phyloP scores from a whole-genome alignment of 2,329 filamentous ascomycete species.

The Grosmannia huntii region DNA sequence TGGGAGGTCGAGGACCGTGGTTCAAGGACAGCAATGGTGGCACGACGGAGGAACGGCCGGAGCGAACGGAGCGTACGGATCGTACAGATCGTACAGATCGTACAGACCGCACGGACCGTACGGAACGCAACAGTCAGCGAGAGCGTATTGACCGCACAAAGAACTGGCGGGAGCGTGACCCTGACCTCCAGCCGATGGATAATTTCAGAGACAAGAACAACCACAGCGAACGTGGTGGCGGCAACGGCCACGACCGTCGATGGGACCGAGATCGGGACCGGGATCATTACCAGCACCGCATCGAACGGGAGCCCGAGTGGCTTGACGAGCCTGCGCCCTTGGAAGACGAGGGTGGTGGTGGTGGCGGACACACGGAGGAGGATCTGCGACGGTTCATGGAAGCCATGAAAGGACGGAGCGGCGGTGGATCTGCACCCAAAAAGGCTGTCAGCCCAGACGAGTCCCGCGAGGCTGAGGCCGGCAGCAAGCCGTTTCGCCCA shows the following conservation, averaged over 20 bases:
- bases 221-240: conserved; percentile 38
- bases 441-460: conserved; percentile 21
- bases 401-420: conserved; percentile 57
- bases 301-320: conserved; percentile 84
- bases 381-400: conserved; percentile 95
- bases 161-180: conserved; percentile 47
- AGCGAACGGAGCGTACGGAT: conserved; percentile 8
- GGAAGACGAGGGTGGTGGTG: conserved; percentile 34
- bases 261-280: conserved; percentile 37
- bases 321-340: conserved; percentile 43
- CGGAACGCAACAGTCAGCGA: conserved; percentile 22
- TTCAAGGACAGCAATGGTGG: conserved; percentile 42
- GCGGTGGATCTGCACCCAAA: conserved; percentile 14
- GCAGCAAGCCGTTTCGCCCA: conserved; percentile 37
- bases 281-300: conserved; percentile 23
- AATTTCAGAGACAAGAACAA: conserved; percentile 35
- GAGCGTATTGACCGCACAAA: conserved; percentile 46
- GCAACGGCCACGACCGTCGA: conserved; percentile 28
- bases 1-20: conserved; percentile 54
- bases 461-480: conserved; percentile 26
- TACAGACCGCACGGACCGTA: conserved; percentile 11
- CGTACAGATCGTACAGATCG: neutral
- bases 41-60: conserved; percentile 18
- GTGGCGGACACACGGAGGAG: conserved; percentile 67
- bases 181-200: conserved; percentile 23